These are phyloP conservation scores for Pseudocercospora macadamiae DNA, from an alignment of 2,329 filamentous ascomycete genomes.

Conservation along the genomic window DNA sequence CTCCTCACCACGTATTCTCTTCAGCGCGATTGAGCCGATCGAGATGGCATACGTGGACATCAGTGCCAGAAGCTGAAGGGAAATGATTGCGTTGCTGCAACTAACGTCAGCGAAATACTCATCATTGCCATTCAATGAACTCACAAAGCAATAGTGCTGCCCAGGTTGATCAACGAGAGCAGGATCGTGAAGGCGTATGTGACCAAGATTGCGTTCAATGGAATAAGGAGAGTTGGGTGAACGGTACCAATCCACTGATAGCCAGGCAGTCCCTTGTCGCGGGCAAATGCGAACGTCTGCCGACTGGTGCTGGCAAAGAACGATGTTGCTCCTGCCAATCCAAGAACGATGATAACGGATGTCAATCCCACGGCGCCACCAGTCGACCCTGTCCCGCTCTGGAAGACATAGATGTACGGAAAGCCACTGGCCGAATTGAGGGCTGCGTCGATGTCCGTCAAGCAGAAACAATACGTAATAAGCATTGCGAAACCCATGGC, in stretches of 20 bases:
- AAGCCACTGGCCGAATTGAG: conserved; percentile 21
- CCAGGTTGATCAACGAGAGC: conserved; percentile 40
- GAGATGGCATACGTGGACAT: conserved; percentile 41
- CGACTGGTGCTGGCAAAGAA: conserved; percentile 47
- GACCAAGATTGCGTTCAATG: conserved; percentile 39
- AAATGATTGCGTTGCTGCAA: conserved; percentile 38
- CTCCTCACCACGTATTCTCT: conserved; percentile 26
- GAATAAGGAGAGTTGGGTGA: conserved; percentile 34
- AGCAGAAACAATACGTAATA: conserved; percentile 30
- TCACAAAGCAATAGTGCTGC: conserved; percentile 38
- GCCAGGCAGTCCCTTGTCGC: conserved; percentile 44
- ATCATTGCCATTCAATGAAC: background rate
- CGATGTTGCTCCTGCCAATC: conserved; percentile 25
- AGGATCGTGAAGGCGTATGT: conserved; percentile 36
- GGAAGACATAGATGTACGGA: conserved; percentile 34
- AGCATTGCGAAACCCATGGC: conserved; percentile 26
- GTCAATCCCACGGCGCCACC: conserved; percentile 28
- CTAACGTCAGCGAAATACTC: background rate
- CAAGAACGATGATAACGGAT: conserved; percentile 28
- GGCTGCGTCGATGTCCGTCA: conserved; percentile 22
- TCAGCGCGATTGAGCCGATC: conserved; percentile 35
- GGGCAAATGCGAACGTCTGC: conserved; percentile 49
- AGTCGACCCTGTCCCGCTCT: conserved; percentile 26
- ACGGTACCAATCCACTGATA: conserved; percentile 35
- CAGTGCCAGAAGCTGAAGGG: conserved; percentile 38